Conservation (phyloP, 768 basidiomycete species). For the Mycena metata region DNA sequence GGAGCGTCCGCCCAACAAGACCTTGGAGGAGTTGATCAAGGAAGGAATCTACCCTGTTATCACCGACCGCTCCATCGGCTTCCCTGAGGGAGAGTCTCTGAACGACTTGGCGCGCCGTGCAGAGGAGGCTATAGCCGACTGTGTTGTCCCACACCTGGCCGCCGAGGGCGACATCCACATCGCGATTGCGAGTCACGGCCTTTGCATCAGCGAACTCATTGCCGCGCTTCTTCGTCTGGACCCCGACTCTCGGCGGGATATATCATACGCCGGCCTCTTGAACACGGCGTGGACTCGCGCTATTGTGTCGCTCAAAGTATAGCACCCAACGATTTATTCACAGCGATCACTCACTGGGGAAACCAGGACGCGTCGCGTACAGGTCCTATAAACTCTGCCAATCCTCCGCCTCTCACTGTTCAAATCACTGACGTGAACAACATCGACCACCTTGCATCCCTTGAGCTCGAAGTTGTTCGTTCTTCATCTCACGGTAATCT, state of each 20-base stretch:
- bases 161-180: slow-evolving; percentile 62
- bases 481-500: background rate
- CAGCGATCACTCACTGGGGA: slow-evolving; percentile 1
- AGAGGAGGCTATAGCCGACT: slow-evolving; percentile 62
- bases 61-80: slow-evolving; percentile 61
- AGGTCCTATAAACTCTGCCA: slow-evolving; percentile 43
- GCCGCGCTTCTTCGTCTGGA: slow-evolving; percentile 66
- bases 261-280: slow-evolving; percentile 60
- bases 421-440: slow-evolving; percentile 54
- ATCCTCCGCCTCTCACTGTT: slow-evolving; percentile 50
- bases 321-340: background rate
- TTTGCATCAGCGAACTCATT: slow-evolving; percentile 76
- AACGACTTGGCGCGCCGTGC: slow-evolving; percentile 73
- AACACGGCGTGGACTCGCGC: slow-evolving; percentile 86
- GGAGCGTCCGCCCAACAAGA: slow-evolving; percentile 43
- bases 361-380: slow-evolving; percentile 42
- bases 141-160: slow-evolving; percentile 70
- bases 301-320: slow-evolving; percentile 60
- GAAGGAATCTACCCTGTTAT: slow-evolving; percentile 69
- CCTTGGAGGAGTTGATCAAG: slow-evolving; percentile 61
- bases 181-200: slow-evolving; percentile 80
- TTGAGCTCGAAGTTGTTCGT: slow-evolving; percentile 44
- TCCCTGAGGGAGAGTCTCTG: slow-evolving; percentile 77
- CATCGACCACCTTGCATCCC: slow-evolving; percentile 48
- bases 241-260: slow-evolving; percentile 57